Percentiles rank a stretch among this genome's conserved stretches.
Conservation (phyloP, 2,329 filamentous ascomycete genomes). For the Celoporthe dispersa region DNA sequence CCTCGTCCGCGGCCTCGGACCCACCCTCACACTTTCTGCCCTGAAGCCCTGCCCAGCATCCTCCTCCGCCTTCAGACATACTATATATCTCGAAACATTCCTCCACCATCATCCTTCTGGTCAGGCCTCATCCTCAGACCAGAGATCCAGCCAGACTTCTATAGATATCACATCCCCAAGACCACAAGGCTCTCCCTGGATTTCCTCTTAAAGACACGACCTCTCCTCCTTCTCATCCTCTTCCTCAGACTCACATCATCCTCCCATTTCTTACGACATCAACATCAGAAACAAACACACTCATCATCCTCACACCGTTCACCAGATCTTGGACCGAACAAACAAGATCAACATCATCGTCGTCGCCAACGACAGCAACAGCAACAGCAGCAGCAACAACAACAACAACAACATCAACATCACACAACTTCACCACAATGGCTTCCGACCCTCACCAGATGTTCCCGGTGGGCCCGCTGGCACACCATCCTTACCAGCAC, state of each 20-base stretch:
- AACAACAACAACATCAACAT: no score
- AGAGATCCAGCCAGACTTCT: slow-evolving; percentile 9
- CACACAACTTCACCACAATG: slow-evolving; percentile 21
- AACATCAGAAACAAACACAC: background rate
- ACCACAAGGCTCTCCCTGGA: slow-evolving; percentile 6
- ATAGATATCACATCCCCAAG: slow-evolving; percentile 10
- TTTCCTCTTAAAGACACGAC: slow-evolving; percentile 15
- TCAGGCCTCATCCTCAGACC: slow-evolving; percentile 17
- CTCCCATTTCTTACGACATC: slow-evolving; percentile 13
- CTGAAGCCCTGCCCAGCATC: slow-evolving; percentile 8
- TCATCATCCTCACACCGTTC: slow-evolving; percentile 4
- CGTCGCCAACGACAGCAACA: background rate
- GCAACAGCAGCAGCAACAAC: slow-evolving; percentile 3
- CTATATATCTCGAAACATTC: slow-evolving; percentile 24
- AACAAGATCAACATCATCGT: slow-evolving; percentile 1
- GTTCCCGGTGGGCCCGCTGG: slow-evolving; percentile 28
- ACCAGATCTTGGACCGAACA: background rate
- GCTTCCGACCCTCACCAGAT: slow-evolving; percentile 29
- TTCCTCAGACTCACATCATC: slow-evolving; percentile 18
- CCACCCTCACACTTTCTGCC: background rate
- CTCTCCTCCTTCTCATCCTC: slow-evolving; percentile 11
- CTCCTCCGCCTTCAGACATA: slow-evolving; percentile 14
- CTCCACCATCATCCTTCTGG: slow-evolving; percentile 6
- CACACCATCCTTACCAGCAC: slow-evolving; percentile 26
- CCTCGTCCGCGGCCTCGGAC: slow-evolving; percentile 9